Percentiles rank a stretch among this genome's conserved stretches.
These are phyloP conservation scores for Ophioceras dolichostomum DNA, from an alignment of 2,329 filamentous ascomycete species.

Conservation along the genomic window DNA sequence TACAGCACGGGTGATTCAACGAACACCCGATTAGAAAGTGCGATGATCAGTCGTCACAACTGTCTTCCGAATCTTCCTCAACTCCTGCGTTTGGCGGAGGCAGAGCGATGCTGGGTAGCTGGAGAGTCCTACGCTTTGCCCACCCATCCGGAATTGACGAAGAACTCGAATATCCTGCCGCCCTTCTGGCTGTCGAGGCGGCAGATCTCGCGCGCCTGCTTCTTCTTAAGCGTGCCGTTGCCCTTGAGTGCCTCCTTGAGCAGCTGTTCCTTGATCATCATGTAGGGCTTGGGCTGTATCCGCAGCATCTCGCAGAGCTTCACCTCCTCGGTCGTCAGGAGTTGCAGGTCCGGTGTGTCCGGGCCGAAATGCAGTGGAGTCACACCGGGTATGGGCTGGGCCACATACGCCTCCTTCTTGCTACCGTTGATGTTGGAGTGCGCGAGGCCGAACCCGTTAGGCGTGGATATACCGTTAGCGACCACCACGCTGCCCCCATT, in stretches of 20 bases:
- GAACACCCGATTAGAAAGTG: no score
- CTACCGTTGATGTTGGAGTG: no score
- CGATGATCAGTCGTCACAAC: no score
- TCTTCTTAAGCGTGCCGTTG: slow-evolving; percentile 85
- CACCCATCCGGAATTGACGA: slow-evolving; percentile 87
- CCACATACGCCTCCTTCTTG: slow-evolving; percentile 37
- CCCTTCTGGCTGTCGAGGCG: slow-evolving; percentile 76
- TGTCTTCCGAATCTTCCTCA: no score
- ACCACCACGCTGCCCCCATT: slow-evolving; percentile 18
- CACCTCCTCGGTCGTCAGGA: slow-evolving; percentile 72
- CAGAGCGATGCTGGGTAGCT: no score
- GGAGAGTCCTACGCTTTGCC: slow-evolving; percentile 65
- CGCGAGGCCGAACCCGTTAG: no score
- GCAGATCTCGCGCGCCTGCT: slow-evolving; percentile 79
- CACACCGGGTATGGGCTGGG: slow-evolving; percentile 47
- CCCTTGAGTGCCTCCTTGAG: slow-evolving; percentile 81
- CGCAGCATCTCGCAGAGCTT: slow-evolving; percentile 77
- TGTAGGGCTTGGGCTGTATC: slow-evolving; percentile 85
- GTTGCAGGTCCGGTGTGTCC: slow-evolving; percentile 72
- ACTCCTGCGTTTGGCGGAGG: no score
- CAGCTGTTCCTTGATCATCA: slow-evolving; percentile 90
- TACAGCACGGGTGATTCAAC: no score
- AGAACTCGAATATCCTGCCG: slow-evolving; percentile 83
- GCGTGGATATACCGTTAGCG: slow-evolving; percentile 8
- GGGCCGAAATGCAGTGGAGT: slow-evolving; percentile 56